Percentiles rank a stretch among this genome's conserved stretches.
Evolutionary conservation across 2,329 filamentous ascomycete species (phyloP).

Genomic region (Colletotrichum tamarilloi): DNA sequence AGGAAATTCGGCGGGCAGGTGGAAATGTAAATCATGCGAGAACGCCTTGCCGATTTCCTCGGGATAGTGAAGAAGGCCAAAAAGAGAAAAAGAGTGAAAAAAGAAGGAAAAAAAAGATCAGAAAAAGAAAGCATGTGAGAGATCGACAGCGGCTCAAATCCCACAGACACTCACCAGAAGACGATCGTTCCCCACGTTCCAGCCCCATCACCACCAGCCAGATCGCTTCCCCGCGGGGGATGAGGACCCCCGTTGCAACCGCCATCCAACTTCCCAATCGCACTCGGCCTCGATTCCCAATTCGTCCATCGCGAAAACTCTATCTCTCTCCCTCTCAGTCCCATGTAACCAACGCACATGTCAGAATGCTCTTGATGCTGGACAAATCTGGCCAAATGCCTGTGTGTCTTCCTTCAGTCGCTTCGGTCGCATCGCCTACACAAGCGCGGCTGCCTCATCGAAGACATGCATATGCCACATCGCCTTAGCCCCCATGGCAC

Average conservation of each 20-base stretch:
- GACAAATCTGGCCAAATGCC: not conserved
- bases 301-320: not conserved
- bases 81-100: too few relatives aligned
- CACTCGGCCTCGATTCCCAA: not conserved
- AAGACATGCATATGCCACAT: slow-evolving; percentile 6
- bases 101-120: not conserved
- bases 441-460: slow-evolving; percentile 19
- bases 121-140: slow-evolving; percentile 21
- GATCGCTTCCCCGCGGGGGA: not conserved
- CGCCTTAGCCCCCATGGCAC: not conserved
- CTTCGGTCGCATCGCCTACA: slow-evolving; percentile 2
- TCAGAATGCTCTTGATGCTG: not conserved
- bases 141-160: slow-evolving; percentile 33
- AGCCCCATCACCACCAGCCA: slow-evolving; percentile 9
- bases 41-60: not conserved
- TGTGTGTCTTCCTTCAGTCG: not conserved
- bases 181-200: slow-evolving; percentile 15
- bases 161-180: not conserved
- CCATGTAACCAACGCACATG: slow-evolving; percentile 10
- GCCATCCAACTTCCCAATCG: not conserved
- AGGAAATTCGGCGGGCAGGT: not conserved
- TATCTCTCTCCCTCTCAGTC: not conserved
- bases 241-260: not conserved
- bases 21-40: not conserved
- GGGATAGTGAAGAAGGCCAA: too few relatives aligned